A percentile compares a stretch with the other conserved stretches of the same genome.
phyloP scores from a whole-genome alignment of 2,329 filamentous ascomycete genomes.

The Nemania bipapillata region DNA sequence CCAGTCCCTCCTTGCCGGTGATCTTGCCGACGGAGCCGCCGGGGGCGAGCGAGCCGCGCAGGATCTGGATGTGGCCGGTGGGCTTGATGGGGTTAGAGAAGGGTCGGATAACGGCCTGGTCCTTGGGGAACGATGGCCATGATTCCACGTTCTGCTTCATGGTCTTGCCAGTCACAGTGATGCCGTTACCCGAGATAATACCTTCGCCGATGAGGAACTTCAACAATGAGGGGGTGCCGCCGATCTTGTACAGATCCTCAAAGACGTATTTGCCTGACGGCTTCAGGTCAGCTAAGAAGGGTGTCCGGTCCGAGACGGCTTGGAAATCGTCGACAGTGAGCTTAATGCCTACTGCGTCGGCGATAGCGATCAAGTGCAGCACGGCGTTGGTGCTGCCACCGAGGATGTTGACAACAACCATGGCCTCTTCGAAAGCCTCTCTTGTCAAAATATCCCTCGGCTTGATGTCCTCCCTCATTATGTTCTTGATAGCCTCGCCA shows the following conservation, averaged over 20 bases:
- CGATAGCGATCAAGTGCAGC: conserved; percentile 84
- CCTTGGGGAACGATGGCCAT: conserved; percentile 77
- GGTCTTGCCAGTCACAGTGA: conserved; percentile 90
- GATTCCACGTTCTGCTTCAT: conserved; percentile 83
- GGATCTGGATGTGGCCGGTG: conserved; percentile 88
- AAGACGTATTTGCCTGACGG: conserved; percentile 89
- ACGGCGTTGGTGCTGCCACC: conserved; percentile 89
- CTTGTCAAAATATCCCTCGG: conserved; percentile 83
- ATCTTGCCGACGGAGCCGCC: conserved; percentile 92
- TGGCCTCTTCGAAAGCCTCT: conserved; percentile 84
- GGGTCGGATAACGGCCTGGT: conserved; percentile 84
- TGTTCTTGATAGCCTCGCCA: conserved; percentile 77
- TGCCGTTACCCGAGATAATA: conserved; percentile 80
- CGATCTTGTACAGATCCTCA: conserved; percentile 84
- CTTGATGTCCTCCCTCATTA: conserved; percentile 79
- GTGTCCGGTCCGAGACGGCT: conserved; percentile 78
- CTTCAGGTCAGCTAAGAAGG: conserved; percentile 84
- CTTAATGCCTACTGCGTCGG: conserved; percentile 81
- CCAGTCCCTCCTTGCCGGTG: conserved; percentile 93
- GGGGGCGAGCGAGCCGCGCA: conserved; percentile 85
- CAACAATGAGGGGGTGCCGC: conserved; percentile 86
- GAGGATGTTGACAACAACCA: conserved; percentile 83
- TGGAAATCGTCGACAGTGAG: conserved; percentile 90
- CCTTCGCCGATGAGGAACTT: conserved; percentile 87
- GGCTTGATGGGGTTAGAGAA: conserved; percentile 85